Evolutionary conservation across 2,329 filamentous ascomycete genomes (phyloP).

Genomic region (Clarireedia paspali): DNA sequence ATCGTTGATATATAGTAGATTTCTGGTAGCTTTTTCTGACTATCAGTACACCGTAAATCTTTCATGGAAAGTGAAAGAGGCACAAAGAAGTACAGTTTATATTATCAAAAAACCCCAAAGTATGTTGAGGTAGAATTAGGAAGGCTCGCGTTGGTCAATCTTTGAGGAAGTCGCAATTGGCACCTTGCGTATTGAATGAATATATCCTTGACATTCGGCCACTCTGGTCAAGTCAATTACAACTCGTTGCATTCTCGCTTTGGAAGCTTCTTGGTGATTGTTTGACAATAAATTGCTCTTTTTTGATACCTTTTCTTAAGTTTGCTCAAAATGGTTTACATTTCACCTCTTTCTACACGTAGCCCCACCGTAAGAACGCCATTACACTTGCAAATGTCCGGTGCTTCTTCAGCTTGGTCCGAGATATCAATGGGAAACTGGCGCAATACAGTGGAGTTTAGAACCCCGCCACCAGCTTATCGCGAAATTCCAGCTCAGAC

Average conservation of each 20-base stretch:
- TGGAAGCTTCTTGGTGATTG: not conserved
- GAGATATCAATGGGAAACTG: constrained; percentile 16
- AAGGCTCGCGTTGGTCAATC: too few relatives aligned
- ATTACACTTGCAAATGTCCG: constrained; percentile 5
- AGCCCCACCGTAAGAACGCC: constrained; percentile 6
- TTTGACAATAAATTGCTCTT: not conserved
- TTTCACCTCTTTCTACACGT: constrained; percentile 12
- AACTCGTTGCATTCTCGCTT: not conserved
- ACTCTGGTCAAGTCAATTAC: not conserved
- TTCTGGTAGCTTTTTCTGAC: too few relatives aligned
- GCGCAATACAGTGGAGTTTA: constrained; percentile 8
- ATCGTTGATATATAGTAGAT: too few relatives aligned
- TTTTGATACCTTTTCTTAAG: constrained; percentile 1
- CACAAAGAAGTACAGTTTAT: too few relatives aligned
- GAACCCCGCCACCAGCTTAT: constrained; percentile 4
- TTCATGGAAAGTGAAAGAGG: too few relatives aligned
- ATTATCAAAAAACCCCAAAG: too few relatives aligned
- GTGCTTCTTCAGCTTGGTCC: constrained; percentile 15
- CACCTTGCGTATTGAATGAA: not conserved
- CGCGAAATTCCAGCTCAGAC: not conserved
- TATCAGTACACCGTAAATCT: too few relatives aligned
- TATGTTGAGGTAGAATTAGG: too few relatives aligned
- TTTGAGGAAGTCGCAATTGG: not conserved
- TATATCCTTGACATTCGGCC: not conserved
- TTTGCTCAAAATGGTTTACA: constrained; percentile 12